Base-by-base conservation (phyloP, 495 filamentous ascomycete genomes). In the Barbatosphaeria neglecta region DNA sequence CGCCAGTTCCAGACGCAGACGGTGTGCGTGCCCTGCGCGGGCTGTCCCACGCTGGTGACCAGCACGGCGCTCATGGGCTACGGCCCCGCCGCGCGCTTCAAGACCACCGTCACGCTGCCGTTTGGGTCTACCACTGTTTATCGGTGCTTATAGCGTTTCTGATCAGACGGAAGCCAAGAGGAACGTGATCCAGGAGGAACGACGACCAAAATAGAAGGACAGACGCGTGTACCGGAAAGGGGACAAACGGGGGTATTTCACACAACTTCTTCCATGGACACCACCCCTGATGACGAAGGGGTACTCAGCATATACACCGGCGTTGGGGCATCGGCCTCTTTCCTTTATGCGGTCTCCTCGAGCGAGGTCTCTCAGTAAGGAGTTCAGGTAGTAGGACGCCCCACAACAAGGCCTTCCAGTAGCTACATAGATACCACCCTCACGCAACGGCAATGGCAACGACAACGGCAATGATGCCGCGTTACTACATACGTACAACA, bases 41-140 rank as follows among this genome's bases (percentile, higher is more conserved):
- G 59, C 27, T 62, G 59, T 41, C 38, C 52, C 2, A 35, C 31
- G 13, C 40, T 55, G 2, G 48, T 53, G 6, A 33, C 57, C 22
- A 55, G 48, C 42, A 59, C 56, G 6, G 56, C 49, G 28, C 23
- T 59, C 37, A 51, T 42, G 3, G 59, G 56, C 10, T 56, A 55
- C 31, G 57, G 59, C 4, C 59, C 53, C 15, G 44, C 52, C 16
- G 54, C 18, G 0, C 18, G 37, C n/a, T 62, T 62, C 39, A 53
- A 45, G 4, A 57, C 52, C 22, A 62, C 59, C 3, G 51, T 53
- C 2, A 62, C 57, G 6, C 43, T 59, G 13, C 50, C 56, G 1
- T 48, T 62, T 9, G 59, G 59, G 15, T 44, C 50, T 6, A 49
- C 46, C n/a, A 62, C 59, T 11, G 46, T 54, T 2, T 62, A 59